A percentile compares a stretch with the other conserved stretches of the same genome.
Evolutionary conservation across 495 filamentous ascomycete species (phyloP).

Genomic region (Podospora pseudoanserina): DNA sequence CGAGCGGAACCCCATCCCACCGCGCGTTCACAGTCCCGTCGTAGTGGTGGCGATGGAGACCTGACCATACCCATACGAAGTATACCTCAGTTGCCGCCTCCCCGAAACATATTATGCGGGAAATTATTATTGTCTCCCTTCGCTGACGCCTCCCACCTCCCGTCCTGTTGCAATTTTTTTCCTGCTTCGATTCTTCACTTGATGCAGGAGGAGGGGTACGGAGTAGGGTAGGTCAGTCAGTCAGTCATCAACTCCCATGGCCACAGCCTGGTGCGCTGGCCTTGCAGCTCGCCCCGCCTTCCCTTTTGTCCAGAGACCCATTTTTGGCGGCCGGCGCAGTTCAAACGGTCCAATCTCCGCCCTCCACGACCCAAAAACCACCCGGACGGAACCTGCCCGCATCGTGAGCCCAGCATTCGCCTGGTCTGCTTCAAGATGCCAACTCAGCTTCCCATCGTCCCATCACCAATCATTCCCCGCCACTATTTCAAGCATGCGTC

Average conservation of each 20-base stretch:
- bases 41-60: not conserved
- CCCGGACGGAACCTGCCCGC: slow-evolving; percentile 24
- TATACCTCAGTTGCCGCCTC: not conserved
- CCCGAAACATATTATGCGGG: not conserved
- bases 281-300: slow-evolving; percentile 34
- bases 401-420: slow-evolving; percentile 24
- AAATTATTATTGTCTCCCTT: slow-evolving; percentile 2
- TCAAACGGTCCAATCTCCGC: slow-evolving; percentile 27
- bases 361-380: slow-evolving; percentile 33
- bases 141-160: not conserved
- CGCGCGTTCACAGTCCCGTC: not conserved
- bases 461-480: slow-evolving; percentile 29
- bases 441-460: slow-evolving; percentile 23
- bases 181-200: slow-evolving; percentile 3
- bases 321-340: slow-evolving; percentile 23
- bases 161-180: not conserved
- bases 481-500: slow-evolving; percentile 20
- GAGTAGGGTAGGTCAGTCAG: not conserved
- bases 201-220: not conserved
- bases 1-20: not conserved
- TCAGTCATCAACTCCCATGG: not conserved
- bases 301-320: slow-evolving; percentile 16
- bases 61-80: not conserved
- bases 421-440: slow-evolving; percentile 28
- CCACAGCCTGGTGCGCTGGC: slow-evolving; percentile 35